A percentile compares a stretch with the other conserved stretches of the same genome.
Conservation (phyloP, 2,329 filamentous ascomycete genomes). For the Orbilia javanica region DNA sequence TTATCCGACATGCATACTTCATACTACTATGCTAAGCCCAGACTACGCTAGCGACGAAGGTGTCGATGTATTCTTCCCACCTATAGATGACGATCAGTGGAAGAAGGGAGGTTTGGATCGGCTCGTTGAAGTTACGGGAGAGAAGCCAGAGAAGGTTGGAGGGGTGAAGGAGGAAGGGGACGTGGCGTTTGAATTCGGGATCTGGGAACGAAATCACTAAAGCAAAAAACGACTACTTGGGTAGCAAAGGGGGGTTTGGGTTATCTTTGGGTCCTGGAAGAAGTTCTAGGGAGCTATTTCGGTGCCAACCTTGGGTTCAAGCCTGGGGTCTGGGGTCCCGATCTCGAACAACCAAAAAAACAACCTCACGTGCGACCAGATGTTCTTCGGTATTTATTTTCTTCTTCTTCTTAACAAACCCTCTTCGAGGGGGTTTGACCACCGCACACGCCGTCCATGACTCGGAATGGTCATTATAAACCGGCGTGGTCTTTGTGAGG, state of each 20-base stretch:
- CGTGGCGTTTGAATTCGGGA: constrained; percentile 77
- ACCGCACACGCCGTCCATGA: no score
- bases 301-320: no score
- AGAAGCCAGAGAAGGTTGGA: constrained; percentile 69
- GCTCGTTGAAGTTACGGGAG: constrained; percentile 75
- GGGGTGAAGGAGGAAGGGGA: constrained; percentile 74
- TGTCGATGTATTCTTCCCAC: constrained; percentile 77
- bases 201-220: constrained; percentile 77
- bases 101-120: constrained; percentile 68
- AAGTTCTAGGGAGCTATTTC: no score
- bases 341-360: no score
- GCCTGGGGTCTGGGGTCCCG: no score
- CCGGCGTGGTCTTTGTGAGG: no score
- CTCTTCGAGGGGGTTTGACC: no score
- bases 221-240: background rate
- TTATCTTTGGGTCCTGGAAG: no score
- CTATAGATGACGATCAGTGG: constrained; percentile 71
- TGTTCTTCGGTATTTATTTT: no score
- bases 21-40: constrained; percentile 76
- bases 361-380: no score
- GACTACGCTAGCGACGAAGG: constrained; percentile 71
- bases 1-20: constrained; percentile 70
- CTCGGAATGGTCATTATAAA: background rate
- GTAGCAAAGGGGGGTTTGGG: no score
- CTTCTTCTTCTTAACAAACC: no score